Base-by-base conservation (phyloP, 495 filamentous ascomycete species). In the Daldinia bambusicola region DNA sequence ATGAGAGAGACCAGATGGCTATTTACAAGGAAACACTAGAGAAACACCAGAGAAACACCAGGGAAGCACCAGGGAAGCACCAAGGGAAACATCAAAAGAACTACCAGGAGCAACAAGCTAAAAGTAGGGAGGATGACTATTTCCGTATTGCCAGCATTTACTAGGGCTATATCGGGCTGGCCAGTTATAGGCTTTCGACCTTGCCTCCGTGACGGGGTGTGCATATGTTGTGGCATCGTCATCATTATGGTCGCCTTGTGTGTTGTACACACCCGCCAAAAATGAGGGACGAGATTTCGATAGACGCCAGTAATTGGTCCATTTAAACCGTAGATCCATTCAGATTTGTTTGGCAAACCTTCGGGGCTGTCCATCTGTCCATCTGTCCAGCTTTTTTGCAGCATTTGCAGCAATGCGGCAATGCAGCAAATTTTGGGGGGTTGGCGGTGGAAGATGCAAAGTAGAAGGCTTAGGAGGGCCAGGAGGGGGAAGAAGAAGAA, bases 231-330 rank as follows among this genome's bases (percentile, higher is more conserved):
- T 66, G 37, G 61, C 48, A 66, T 67, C 61, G 55, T 73, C 70
- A 60, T 69, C 57, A 61, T 69, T 36, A 59, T 64, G 65, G 66
- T 63, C 65, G 60, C 70, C 56, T 66, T 68, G 50, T 63, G 69
- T 66, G 70, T 73, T 68, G 66, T 73, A 63, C 66, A 72, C 65
- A 72, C 61, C 61, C 61, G 70, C 63, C 53, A 37, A 56, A 72
- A 38, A 59, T 60, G 69, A 72, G 64, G 69, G 69, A 63, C 69
- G 50, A 64, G 55, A 67, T 57, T 64, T 57, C 14, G n/a, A 30
- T 72, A 9, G 16, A 16, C 1, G 38, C 13, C 40, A 50, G 22
- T 69, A 65, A 65, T 58, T 72, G 65, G 70, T 53, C 31, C 55
- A 32, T 40, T 60, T 8, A 26, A 26, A 26, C 1, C 26, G 26